Conservation (phyloP, 805 yeast species). For the Candida vartiovaarae region DNA sequence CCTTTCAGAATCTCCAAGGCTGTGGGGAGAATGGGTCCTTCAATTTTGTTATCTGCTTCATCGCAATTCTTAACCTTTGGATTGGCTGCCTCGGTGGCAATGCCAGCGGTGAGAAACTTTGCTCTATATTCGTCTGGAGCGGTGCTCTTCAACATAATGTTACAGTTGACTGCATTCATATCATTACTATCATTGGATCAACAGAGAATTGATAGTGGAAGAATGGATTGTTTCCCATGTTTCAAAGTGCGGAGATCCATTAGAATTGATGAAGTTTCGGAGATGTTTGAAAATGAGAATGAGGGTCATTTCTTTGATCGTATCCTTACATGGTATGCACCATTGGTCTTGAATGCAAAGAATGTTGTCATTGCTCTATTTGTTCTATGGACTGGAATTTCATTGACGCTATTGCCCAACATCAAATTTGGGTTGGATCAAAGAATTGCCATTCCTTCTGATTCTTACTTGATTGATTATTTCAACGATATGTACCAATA, state of each 20-base stretch:
- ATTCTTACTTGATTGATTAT: conserved; percentile 75
- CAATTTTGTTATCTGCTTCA: conserved; percentile 68
- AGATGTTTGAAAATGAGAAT: conserved; percentile 22
- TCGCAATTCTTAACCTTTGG: conserved; percentile 77
- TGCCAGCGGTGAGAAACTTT: conserved; percentile 96
- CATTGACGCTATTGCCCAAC: conserved; percentile 61
- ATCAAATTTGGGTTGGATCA: conserved; percentile 83
- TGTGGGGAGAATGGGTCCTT: conserved; percentile 75
- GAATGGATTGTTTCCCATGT: conserved; percentile 61
- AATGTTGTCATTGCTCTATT: conserved; percentile 48
- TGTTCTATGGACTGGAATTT: conserved; percentile 55
- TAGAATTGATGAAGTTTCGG: conserved; percentile 18
- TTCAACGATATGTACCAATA: conserved; percentile 68
- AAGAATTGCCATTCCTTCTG: conserved; percentile 76
- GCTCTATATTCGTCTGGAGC: conserved; percentile 90
- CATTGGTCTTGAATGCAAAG: conserved; percentile 44
- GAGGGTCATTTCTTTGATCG: conserved; percentile 30
- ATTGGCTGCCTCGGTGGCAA: conserved; percentile 71
- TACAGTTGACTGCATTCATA: conserved; percentile 79
- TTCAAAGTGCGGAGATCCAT: conserved; percentile 23
- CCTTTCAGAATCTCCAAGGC: conserved; percentile 58
- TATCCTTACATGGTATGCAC: conserved; percentile 42
- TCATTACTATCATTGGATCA: conserved; percentile 67
- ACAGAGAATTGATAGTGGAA: conserved; percentile 45
- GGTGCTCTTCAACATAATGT: conserved; percentile 60